A percentile compares a stretch with the other conserved stretches of the same genome.
phyloP scores from a whole-genome alignment of 2,329 filamentous ascomycete genomes.

The Colletotrichum sp. region DNA sequence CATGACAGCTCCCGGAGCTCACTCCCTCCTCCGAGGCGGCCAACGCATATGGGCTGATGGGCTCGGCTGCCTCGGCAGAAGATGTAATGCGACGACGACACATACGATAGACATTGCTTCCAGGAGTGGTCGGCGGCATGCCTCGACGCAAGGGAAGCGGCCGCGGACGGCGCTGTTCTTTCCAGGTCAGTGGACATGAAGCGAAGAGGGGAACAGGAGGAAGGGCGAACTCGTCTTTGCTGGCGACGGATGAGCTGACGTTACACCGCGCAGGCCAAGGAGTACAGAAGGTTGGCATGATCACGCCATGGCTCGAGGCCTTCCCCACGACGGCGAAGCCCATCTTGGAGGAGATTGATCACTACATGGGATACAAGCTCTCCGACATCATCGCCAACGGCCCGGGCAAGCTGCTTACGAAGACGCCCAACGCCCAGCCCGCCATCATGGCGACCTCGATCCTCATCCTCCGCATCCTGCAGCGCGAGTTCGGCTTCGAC shows the following conservation, averaged over 20 bases:
- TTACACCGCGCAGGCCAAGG: slow-evolving; percentile 69
- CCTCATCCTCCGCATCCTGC: slow-evolving; percentile 85
- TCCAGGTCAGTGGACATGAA: slow-evolving; percentile 46
- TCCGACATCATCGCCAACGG: slow-evolving; percentile 81
- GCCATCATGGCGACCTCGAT: slow-evolving; percentile 96
- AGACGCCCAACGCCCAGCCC: slow-evolving; percentile 88
- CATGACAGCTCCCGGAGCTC: slow-evolving; percentile 21
- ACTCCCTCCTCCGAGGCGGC: slow-evolving; percentile 11
- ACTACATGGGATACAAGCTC: slow-evolving; percentile 74
- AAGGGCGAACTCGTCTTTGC: neutral
- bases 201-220: neutral
- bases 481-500: slow-evolving; percentile 82
- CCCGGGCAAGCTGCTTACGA: slow-evolving; percentile 77
- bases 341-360: slow-evolving; percentile 87
- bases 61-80: slow-evolving; percentile 12
- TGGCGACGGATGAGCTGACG: neutral
- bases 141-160: slow-evolving; percentile 38
- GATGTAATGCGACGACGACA: neutral
- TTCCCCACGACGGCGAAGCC: slow-evolving; percentile 80
- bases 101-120: slow-evolving; percentile 23
- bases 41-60: slow-evolving; percentile 8
- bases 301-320: slow-evolving; percentile 81
- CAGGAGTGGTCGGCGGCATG: slow-evolving; percentile 25
- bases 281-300: slow-evolving; percentile 89
- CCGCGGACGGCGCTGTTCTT: slow-evolving; percentile 66